phyloP scores from a whole-genome alignment of 139 green algal genomes.

The Chlorella vulgaris region DNA sequence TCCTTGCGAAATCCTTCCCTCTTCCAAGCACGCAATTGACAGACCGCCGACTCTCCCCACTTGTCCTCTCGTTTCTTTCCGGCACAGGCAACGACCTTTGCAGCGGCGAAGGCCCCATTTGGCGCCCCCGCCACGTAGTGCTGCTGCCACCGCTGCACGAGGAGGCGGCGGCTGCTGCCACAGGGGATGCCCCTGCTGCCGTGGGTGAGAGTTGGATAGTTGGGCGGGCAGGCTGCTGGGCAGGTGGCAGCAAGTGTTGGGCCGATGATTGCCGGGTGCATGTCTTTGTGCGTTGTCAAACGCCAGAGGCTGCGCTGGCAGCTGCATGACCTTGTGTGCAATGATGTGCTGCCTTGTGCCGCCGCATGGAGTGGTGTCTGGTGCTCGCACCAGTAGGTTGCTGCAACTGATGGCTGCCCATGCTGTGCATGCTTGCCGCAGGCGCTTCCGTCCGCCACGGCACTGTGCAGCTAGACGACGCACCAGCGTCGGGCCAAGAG shows the following conservation, averaged over 20 bases:
- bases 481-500: background rate
- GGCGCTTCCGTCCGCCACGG: background rate
- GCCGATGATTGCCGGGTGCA: no score
- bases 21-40: no score
- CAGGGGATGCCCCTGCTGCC: background rate
- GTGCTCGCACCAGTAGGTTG: background rate
- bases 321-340: no score
- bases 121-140: constrained; percentile 20
- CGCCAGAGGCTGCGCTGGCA: no score
- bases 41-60: no score
- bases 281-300: no score
- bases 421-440: background rate
- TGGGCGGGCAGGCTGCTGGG: background rate
- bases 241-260: background rate
- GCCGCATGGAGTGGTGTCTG: background rate
- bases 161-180: background rate
- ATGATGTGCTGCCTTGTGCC: background rate
- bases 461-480: background rate
- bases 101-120: constrained; percentile 4
- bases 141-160: constrained; percentile 33
- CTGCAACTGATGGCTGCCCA: background rate
- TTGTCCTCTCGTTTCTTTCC: no score
- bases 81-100: constrained; percentile 31
- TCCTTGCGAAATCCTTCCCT: no score
- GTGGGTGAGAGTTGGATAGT: background rate